Conservation (phyloP, 1,284 basidiomycete genomes). For the Rhodotorula mucilaginosa region DNA sequence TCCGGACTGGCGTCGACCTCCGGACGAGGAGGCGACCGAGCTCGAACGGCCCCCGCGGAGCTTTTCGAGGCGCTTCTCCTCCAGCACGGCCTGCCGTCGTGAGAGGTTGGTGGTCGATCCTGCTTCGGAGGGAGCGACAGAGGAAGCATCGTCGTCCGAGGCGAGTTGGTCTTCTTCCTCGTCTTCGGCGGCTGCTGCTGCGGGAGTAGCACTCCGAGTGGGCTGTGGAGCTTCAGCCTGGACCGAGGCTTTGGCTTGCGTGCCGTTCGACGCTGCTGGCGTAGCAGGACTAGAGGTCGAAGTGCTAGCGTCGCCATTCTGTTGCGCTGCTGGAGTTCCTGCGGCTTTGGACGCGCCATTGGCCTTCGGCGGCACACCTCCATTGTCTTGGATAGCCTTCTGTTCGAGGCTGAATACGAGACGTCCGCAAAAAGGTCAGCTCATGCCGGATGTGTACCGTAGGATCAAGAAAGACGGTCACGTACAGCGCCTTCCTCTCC, state of each 20-base stretch:
- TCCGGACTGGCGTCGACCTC: conserved; percentile 35
- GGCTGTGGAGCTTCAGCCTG: not conserved
- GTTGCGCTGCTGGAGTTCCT: not conserved
- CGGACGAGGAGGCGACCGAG: conserved; percentile 50
- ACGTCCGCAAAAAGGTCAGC: not conserved
- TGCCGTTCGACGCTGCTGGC: no score
- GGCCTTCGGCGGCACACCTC: conserved; percentile 39
- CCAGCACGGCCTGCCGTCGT: conserved; percentile 42
- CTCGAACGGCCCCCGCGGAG: conserved; percentile 52
- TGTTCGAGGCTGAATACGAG: conserved; percentile 61
- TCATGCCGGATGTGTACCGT: not conserved
- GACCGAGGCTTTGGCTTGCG: not conserved
- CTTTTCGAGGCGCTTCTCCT: conserved; percentile 48
- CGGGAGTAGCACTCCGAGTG: not conserved
- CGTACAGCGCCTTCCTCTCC: conserved; percentile 78
- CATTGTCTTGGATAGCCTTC: conserved; percentile 61
- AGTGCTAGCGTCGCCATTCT: not conserved
- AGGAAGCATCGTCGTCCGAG: conserved; percentile 25
- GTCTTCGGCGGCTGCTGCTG: conserved; percentile 50
- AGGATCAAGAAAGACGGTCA: conserved; percentile 37
- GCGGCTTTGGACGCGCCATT: not conserved
- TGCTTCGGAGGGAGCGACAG: conserved; percentile 26
- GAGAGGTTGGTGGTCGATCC: conserved; percentile 21
- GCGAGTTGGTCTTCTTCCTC: conserved; percentile 54
- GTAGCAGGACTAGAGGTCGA: not conserved